Percentiles rank a stretch among this genome's conserved stretches.
phyloP scores from a whole-genome alignment of 441 rosid species.

The Arabidopsis hybrid region DNA sequence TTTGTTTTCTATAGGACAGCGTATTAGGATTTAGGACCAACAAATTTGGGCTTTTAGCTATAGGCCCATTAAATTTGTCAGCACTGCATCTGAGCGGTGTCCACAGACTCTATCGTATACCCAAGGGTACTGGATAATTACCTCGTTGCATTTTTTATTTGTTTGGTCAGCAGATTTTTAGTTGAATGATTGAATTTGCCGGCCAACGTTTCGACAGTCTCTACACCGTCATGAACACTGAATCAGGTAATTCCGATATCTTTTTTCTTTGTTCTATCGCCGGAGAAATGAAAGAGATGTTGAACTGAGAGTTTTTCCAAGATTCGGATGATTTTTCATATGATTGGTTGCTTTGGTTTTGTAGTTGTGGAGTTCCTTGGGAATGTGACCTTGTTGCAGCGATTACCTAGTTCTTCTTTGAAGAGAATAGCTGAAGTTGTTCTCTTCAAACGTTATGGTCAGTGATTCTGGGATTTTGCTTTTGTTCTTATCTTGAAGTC shows the following conservation, averaged over 20 bases:
- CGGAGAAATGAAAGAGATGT: not conserved
- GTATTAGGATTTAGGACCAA: not conserved
- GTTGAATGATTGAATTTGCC: conserved; percentile 8
- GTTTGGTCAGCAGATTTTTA: not conserved
- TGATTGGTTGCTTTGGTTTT: conserved; percentile 11
- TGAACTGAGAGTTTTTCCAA: not conserved
- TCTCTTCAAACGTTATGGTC: conserved; percentile 63
- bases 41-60: conserved; percentile 15
- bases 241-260: conserved; percentile 49
- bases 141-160: not conserved
- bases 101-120: not conserved
- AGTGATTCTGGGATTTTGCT: conserved; percentile 18
- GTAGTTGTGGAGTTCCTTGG: conserved; percentile 83
- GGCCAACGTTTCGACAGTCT: not conserved
- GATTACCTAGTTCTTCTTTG: conserved; percentile 68
- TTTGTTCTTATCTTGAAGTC: not conserved
- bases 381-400: conserved; percentile 73
- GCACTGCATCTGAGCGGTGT: not conserved
- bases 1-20: not conserved
- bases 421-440: conserved; percentile 63
- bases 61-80: conserved; percentile 32
- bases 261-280: not conserved
- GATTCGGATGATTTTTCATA: not conserved
- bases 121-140: not conserved
- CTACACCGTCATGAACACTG: conserved; percentile 47